Evolutionary conservation across 441 rosid genomes (phyloP), one percentile per base, ranked within the genome.

Genomic region (Aquilaria agallochum): DNA sequence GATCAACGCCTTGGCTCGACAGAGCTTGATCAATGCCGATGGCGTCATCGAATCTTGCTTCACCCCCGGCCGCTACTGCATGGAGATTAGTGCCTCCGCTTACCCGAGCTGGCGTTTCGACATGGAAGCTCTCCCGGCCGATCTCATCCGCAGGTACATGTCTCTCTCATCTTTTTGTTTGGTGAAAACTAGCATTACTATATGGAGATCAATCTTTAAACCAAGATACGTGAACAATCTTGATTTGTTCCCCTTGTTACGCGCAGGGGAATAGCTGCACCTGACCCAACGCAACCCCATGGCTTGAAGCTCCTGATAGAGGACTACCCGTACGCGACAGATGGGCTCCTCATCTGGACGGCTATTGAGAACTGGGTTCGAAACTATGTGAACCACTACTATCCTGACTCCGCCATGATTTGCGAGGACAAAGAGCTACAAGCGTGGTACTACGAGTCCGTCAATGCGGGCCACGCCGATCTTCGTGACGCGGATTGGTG

Each of bases 311-410:
- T 95, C 50, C 62, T 92, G 32, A 59, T 95, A 1, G 96, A 95
- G 62, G 98, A 95, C 72, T 92, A 95, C 62, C 99, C 99, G 32
- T 95, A 89, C 56, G 99, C 97, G 9, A 73, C 83, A 14, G 99
- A 95, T 31, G 99, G 97, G 52, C 90, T 95, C 1, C 69, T 95
- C 45, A 73, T 95, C 50, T 95, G 99, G 99, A 70, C 74, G 0
- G 95, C 92, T 0, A 85, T 95, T 42, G 88, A 89, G 80, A 80
- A 83, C 50, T 91, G 99, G 99, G 95, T 89, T 59, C 81, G 78
- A 32, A 78, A 85, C 63, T 88, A 95, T 32, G 98, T 95, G 74
- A 73, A 75, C 67, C 93, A 65, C 33, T 95, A 92, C 68, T 95
- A 92, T 70, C 82, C 87, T 1, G 56, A 84, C 70, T 45, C 88